Evolutionary conservation across 352 stramenopile species (phyloP), one percentile per base, ranked within the genome.

Genomic region (Phytophthora cryptogea): DNA sequence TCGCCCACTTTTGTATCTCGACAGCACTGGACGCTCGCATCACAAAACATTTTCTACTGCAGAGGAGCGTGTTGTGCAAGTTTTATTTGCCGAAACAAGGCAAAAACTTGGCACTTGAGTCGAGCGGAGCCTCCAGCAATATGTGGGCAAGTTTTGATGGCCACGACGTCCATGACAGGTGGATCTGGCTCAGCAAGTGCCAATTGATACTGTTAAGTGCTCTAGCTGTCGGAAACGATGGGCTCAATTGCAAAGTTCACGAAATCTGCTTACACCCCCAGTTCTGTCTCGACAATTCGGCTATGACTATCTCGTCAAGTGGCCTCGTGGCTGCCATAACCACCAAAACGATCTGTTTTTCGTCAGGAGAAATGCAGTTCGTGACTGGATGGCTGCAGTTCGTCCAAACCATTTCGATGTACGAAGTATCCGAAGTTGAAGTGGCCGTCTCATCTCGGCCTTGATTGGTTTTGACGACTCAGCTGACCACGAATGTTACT

Each of bases 121-220:
- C 52, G 27, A 72, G 52, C 11, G 58, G 32, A 58, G 8, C 59
- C 48, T 5, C 64, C 64, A 6, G 47, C 52, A 16, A 72, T 42
- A n/a, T 52, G 64, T 16, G 59, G n/a, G n/a, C n/a, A n/a, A n/a
- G n/a, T n/a, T n/a, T n/a, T n/a, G n/a, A n/a, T n/a, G n/a, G n/a
- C n/a, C n/a, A n/a, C n/a, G n/a, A n/a, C n/a, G n/a, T n/a, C 20
- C 20, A 23, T 23, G 20, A 23, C 20, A 2, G 2, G 2, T 23
- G 20, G 20, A 23, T 23, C 20, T 23, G 20, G 20, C 20, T 23
- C 20, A 23, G 20, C 20, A 23, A 2, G 20, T 23, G 20, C 20
- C 20, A 23, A 23, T 23, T 23, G 20, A 23, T 23, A 36, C 32
- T 13, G 14, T 6, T 13, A 0, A 36, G 14, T 36, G 32, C 8